Evolutionary conservation across 305 asterid species (phyloP), one percentile per base, ranked within the genome.

Genomic region (Fraxinus angustifolia): DNA sequence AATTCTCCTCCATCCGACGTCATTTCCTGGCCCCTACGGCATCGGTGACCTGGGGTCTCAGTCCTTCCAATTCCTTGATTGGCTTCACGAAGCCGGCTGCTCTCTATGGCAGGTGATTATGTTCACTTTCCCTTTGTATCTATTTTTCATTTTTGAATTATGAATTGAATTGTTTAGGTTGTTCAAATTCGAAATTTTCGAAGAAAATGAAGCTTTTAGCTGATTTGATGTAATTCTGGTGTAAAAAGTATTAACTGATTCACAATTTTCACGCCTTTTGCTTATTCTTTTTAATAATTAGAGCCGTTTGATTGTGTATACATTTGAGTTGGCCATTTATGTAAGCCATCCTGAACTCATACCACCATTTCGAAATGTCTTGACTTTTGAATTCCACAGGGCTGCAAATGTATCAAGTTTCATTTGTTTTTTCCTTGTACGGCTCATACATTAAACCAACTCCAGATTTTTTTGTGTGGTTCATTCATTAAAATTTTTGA

Each of bases 11-110:
- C 99, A 94, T 75, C 99, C 99, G 81, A 91, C 99, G 76, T 96
- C 99, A 85, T 91, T 96, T 86, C 92, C 92, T 23, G 99, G 99
- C 0, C 98, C 98, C 31, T 91, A 90, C 73, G 99, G 99, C 83
- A 88, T 96, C 42, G 98, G 98, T 6, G 99, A 96, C 84, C 97
- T 96, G 45, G 99, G 99, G 2, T 84, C 89, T 8, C 93, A 90
- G 77, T 96, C 98, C 11, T 94, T 92, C 62, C 83, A 82, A 34
- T 96, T 96, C 88, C 84, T 96, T 73, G 98, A 96, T 75, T 96
- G 98, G 98, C 98, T 96, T 85, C 91, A 92, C 73, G 87, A 79
- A 45, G 89, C 99, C n/a, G 99, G 99, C 75, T 96, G 99, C 91
- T 91, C 98, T 42, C 90, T 96, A 83, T 94, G 99, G 99, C 99